These are phyloP conservation scores for Candida alai DNA, from an alignment of 805 yeast genomes.

Conservation along the genomic window DNA sequence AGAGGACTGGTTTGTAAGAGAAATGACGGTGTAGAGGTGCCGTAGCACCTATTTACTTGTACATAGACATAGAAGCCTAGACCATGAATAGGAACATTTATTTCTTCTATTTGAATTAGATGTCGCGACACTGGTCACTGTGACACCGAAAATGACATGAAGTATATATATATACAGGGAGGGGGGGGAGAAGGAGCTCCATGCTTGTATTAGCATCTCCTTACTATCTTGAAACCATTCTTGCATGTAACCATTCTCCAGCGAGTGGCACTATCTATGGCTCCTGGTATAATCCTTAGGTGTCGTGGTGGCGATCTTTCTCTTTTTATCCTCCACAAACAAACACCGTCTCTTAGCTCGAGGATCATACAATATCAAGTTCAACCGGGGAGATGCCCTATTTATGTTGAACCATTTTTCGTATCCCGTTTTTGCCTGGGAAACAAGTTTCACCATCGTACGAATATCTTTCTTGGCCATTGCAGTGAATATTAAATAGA, in stretches of 20 bases:
- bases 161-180: too few species aligned
- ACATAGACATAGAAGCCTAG: neutral
- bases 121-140: too few species aligned
- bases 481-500: too few species aligned
- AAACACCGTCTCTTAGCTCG: constrained; percentile 84
- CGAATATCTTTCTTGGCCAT: constrained; percentile 64
- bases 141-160: too few species aligned
- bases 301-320: constrained; percentile 59
- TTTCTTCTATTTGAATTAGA: too few species aligned
- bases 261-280: too few species aligned
- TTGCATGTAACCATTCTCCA: too few species aligned
- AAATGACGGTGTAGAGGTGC: constrained; percentile 7
- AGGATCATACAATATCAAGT: constrained; percentile 85
- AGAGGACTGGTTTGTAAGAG: constrained; percentile 17
- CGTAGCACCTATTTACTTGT: too few species aligned
- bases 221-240: too few species aligned
- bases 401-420: constrained; percentile 77
- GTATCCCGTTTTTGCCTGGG: constrained; percentile 89
- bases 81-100: too few species aligned
- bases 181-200: too few species aligned
- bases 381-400: constrained; percentile 74
- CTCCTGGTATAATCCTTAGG: constrained; percentile 34
- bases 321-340: constrained; percentile 82
- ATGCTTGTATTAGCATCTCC: too few species aligned
- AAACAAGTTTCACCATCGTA: constrained; percentile 79